Base-by-base conservation (phyloP, 441 rosid genomes). In the Pelargonium australe region DNA sequence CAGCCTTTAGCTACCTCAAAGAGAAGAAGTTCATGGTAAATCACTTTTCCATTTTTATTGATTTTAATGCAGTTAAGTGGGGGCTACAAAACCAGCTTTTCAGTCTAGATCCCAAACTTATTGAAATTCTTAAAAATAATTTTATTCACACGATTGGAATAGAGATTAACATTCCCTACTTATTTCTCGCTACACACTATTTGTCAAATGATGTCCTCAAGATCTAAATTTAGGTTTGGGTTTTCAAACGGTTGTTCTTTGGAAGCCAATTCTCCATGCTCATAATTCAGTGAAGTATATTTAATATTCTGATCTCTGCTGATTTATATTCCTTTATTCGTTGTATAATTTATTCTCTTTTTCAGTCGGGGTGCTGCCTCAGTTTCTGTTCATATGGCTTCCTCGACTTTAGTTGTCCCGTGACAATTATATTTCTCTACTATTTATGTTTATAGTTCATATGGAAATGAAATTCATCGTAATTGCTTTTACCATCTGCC, bases 1-100 rank as follows among this genome's bases (percentile, higher is more conserved):
- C 97, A 45, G 99, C 97, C 72, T 92, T 89, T 83, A 89, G 88
- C 90, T 92, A 89, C 80, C 94, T 95, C 72, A 87, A 95, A 74
- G 98, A 89, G 79, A 89, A 84, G 80, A 90, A 85, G 73, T 82
- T 85, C 70, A 80, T 95, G 97, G 99, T 95, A 89, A 76, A 44
- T 31, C 65, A n/a, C 44, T 31, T 12, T 63, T 63, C 41, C 37
- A 10, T 53, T 66, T 68, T 67, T 69, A 70, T 66, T 16, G 64
- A 68, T 55, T 72, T 77, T 44, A 44, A 16, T 71, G 60, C 57
- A 43, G 65, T 12, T 25, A 25, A 28, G 64, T 28, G 41, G 12
- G 41, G 31, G 41, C 14, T 8, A 25, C 16, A 61, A 61, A 58
- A 6, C 51, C 43, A 37, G 43, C 43, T 37, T 37, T 37, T 37